Evolutionary conservation across 441 rosid genomes (phyloP).

Genomic region (Mallotus japonicus): DNA sequence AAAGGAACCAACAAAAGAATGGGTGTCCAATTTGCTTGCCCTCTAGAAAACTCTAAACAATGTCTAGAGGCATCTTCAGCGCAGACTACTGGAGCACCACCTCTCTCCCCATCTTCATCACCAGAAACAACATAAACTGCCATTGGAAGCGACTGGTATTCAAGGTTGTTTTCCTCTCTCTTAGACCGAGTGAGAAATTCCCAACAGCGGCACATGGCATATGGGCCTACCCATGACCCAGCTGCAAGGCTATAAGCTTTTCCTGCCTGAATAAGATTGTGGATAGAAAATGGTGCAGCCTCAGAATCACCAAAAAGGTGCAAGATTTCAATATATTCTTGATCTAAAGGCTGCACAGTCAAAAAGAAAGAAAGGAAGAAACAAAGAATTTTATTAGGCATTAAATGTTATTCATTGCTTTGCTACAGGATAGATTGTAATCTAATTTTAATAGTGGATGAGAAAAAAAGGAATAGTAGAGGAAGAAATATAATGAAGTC

Average conservation of each 20-base stretch:
- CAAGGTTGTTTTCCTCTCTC: constrained; percentile 42
- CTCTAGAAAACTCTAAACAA: constrained; percentile 67
- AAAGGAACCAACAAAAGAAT: constrained; percentile 87
- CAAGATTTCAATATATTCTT: constrained; percentile 62
- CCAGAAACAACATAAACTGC: constrained; percentile 89
- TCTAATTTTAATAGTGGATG: constrained; percentile 2
- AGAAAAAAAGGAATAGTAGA: not conserved
- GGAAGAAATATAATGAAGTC: not conserved
- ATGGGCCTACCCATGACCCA: constrained; percentile 99
- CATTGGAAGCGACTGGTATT: constrained; percentile 56
- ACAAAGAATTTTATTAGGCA: not conserved
- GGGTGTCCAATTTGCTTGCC: constrained; percentile 67
- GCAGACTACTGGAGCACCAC: constrained; percentile 91
- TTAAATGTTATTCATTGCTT: not conserved
- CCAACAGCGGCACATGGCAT: constrained; percentile 88
- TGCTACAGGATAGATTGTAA: constrained; percentile 4
- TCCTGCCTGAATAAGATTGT: constrained; percentile 80
- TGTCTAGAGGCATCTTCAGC: constrained; percentile 71
- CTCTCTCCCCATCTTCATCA: constrained; percentile 88
- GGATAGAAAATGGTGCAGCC: constrained; percentile 72
- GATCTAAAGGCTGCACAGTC: constrained; percentile 58
- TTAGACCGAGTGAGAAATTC: constrained; percentile 57
- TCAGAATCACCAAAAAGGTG: constrained; percentile 79
- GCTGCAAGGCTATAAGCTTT: constrained; percentile 82
- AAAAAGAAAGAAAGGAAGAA: constrained; percentile 20